Evolutionary conservation across 345 rosid species (phyloP).

Genomic region (Populus alba): DNA sequence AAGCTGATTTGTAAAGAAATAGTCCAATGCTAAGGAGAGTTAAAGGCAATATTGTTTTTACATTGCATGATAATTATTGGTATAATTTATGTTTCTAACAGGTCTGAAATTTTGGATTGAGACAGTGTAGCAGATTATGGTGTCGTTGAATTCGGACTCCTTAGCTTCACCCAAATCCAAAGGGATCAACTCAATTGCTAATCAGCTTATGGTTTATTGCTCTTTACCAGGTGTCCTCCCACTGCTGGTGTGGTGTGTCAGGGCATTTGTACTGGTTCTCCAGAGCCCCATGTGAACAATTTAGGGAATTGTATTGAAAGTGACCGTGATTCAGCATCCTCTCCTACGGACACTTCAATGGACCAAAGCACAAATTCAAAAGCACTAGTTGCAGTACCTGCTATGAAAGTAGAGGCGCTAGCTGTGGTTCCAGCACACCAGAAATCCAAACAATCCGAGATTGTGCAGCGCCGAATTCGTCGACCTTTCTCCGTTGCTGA

Average conservation of each 20-base stretch:
- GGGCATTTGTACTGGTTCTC: slow-evolving; percentile 32
- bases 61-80: neutral
- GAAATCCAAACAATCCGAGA: slow-evolving; percentile 72
- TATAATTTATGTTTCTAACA: neutral
- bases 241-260: slow-evolving; percentile 23
- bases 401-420: slow-evolving; percentile 57
- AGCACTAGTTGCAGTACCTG: slow-evolving; percentile 63
- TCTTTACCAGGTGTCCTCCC: slow-evolving; percentile 46
- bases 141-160: neutral
- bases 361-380: slow-evolving; percentile 53
- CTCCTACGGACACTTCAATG: slow-evolving; percentile 45
- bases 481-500: slow-evolving; percentile 96
- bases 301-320: slow-evolving; percentile 58
- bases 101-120: neutral
- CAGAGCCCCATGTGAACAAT: slow-evolving; percentile 38
- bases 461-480: slow-evolving; percentile 92
- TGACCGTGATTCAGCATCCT: slow-evolving; percentile 81
- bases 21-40: neutral
- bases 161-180: neutral
- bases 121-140: neutral
- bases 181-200: neutral
- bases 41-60: neutral
- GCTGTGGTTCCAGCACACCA: slow-evolving; percentile 58
- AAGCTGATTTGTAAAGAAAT: neutral
- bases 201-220: slow-evolving; percentile 9